Conservation (phyloP, 2,329 filamentous ascomycete species). For the Diaporthe amygdali region DNA sequence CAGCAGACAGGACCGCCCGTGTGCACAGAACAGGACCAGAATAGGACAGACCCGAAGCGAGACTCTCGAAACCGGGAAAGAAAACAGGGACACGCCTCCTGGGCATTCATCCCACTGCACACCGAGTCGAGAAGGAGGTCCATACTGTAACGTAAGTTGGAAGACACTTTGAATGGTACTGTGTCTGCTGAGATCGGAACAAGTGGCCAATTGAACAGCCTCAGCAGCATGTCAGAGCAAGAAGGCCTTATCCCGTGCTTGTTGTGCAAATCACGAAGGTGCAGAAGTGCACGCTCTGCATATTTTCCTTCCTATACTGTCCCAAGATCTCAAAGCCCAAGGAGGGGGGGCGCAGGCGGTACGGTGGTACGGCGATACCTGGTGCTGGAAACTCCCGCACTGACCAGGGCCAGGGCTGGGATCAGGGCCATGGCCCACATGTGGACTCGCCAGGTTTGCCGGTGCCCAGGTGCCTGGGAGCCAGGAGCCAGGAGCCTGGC, state of each 20-base stretch:
- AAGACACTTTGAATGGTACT: too few species aligned
- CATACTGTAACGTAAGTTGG: too few species aligned
- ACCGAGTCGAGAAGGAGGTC: neutral
- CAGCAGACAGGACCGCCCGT: too few species aligned
- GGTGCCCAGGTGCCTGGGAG: slow-evolving; percentile 6
- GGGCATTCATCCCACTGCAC: neutral
- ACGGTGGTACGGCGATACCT: neutral
- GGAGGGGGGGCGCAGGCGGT: neutral
- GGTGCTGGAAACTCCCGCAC: neutral
- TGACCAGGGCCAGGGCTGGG: neutral
- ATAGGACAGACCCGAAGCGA: neutral
- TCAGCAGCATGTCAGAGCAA: neutral
- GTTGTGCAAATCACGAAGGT: neutral
- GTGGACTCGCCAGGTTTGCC: neutral
- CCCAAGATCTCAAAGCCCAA: neutral
- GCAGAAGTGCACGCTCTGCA: neutral
- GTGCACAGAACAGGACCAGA: neutral
- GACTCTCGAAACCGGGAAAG: neutral
- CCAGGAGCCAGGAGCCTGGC: neutral
- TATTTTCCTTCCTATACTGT: too few species aligned
- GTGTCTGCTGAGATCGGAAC: neutral
- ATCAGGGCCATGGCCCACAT: neutral
- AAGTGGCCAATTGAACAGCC: neutral
- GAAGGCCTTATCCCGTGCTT: neutral
- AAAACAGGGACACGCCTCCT: too few species aligned